Base-by-base conservation (phyloP, 352 stramenopile species). In the Globisporangium carolinianum region DNA sequence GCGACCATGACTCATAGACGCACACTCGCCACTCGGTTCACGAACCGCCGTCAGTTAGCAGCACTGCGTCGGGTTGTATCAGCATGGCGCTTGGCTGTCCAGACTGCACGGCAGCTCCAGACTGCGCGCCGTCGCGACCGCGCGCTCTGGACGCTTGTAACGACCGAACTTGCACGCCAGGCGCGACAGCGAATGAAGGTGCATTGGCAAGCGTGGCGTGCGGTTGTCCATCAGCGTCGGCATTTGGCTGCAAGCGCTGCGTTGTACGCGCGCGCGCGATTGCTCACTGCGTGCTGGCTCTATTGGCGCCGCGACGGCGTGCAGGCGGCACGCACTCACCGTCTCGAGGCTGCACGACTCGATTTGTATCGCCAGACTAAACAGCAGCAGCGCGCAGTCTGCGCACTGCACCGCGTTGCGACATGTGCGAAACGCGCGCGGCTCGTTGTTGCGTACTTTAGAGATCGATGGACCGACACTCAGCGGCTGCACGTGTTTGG, bases 201-300 rank as follows among this genome's bases (percentile, higher is more conserved):
- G 1, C 75, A 84, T 53, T 88, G 79, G 75, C 52, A 47, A 0
- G 73, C 67, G 0, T 90, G 79, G 79, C 55, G 62, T 18, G 51
- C 62, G 17, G 55, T 69, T 35, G 61, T 80, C 1, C 64, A 75
- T 0, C 68, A 77, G 53, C 63, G 74, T 55, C 68, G 57, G 1
- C 62, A 85, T 37, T 50, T 90, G n/a, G 55, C 69, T 2, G n/a
- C 57, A 5, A 90, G 79, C 36, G 48, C 83, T 0, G 61, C 68
- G 4, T 53, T 66, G 12, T 90, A 88, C 50, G 57, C 77, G 39
- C 68, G 64, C 48, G 77, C 79, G 4, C 66, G 74, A 0, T 6
- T 86, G n/a, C 42, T 88, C 10, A 88, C 77, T 0, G 87, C 83
- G 52, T 75, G 66, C 51, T 90, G 79, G 79, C 48, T 87, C 7